A percentile compares a stretch with the other conserved stretches of the same genome.
These are phyloP conservation scores for Flaveria linearis DNA, from an alignment of 129 eudicot species.

Conservation along the genomic window DNA sequence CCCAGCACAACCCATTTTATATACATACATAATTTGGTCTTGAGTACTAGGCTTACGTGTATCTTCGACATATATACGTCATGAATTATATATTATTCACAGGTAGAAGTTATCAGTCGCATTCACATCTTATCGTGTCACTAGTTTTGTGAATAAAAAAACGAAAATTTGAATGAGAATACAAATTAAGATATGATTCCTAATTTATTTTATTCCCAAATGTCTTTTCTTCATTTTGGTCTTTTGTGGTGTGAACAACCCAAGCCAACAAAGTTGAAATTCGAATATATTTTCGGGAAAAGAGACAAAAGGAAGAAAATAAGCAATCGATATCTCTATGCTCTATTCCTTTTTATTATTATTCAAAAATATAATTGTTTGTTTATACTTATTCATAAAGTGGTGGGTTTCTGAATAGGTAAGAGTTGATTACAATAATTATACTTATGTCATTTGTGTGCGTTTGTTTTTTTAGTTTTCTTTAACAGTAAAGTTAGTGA, in stretches of 20 bases:
- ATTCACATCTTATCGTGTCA: slow-evolving; percentile 36
- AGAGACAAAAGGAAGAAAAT: not conserved
- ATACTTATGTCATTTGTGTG: no score
- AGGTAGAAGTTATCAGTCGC: slow-evolving; percentile 35
- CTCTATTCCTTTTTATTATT: not conserved
- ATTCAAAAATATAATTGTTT: no score
- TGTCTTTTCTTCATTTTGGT: slow-evolving; percentile 14
- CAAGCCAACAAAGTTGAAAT: slow-evolving; percentile 19
- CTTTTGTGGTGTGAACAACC: slow-evolving; percentile 34
- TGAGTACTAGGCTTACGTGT: no score
- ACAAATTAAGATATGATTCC: slow-evolving; percentile 24
- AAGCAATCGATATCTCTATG: not conserved
- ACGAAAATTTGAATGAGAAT: slow-evolving; percentile 27
- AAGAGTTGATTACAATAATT: no score
- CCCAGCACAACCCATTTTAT: no score
- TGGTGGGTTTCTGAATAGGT: no score
- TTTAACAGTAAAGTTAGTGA: no score
- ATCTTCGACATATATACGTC: no score
- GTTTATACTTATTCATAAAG: no score
- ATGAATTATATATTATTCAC: no score
- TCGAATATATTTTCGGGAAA: slow-evolving; percentile 20
- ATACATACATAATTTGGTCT: no score
- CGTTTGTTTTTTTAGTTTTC: no score
- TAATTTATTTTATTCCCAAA: not conserved
- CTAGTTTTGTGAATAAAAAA: slow-evolving; percentile 9